Evolutionary conservation across 2,329 filamentous ascomycete species (phyloP), one percentile per base, ranked within the genome.

Genomic region (Zymoseptoria brevis): DNA sequence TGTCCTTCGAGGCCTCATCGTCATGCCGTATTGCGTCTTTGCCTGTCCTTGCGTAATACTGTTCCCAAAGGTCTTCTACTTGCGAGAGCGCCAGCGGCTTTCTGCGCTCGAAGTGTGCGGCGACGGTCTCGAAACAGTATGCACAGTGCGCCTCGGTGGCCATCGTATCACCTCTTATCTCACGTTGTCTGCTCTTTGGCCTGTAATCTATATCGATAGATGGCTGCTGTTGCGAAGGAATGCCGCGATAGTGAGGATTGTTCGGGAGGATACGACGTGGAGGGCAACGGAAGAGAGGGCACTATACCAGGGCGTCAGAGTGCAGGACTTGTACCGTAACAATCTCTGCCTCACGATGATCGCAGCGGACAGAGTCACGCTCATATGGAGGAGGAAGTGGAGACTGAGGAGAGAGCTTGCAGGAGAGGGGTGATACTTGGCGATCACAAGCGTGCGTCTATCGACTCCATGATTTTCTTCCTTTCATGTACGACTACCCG

Each of bases 71-170:
- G 19, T 83, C 77, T 75, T 93, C 83, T 61, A 96, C 81, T 64
- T 87, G 80, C 50, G 79, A 73, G 22, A 97, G 83, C 54, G 79
- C 80, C 67, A 91, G 79, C 9, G 88, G 77, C 60, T 86, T 80
- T 62, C 87, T 86, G 64, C 82, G 78, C 66, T 90, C 83, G 66
- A 96, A 89, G 61, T 85, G 83, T 57, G 92, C 87, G 54, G 84
- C 81, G 45, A 99, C 85, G 49, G 81, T 81, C 76, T 99, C 94
- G 80, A 99, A 97, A 79, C 92, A 96, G 75, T 87, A 92, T 70
- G 93, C 85, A 75, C 92, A 96, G 76, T 97, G 93, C 60, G 87
- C 87, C 68, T 83, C 76, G 59, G 88, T 87, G 54, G 94, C 93
- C 93, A 97, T 97, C 49, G 53, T 19, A 55, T 58, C 35, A 16